Evolutionary conservation across 768 basidiomycete species (phyloP), one percentile per base, ranked within the genome.

Genomic region (Boletus edulis): DNA sequence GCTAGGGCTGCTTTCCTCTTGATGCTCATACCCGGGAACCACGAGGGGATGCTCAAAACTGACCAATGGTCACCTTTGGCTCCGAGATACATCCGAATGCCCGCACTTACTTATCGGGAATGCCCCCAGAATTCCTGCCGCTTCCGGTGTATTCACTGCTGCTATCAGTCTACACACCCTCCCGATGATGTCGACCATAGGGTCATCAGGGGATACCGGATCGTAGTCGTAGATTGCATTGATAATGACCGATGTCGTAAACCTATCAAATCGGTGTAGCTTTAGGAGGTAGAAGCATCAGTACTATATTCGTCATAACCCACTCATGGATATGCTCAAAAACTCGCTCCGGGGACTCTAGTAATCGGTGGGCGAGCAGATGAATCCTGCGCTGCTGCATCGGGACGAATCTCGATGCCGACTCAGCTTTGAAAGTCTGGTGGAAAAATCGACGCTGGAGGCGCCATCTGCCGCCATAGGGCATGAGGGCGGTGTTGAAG

Each of bases 171-270:
- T 55, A n/a, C 37, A 43, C 18, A 20, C 53, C 39, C 53, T 56
- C 46, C 58, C 56, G 48, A 67, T 47, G 14, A 59, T 49, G 24
- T 55, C 32, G 34, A 58, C 47, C 35, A 52, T 44, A 48, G 50
- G 40, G 41, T 64, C 62, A 51, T 61, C 39, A 20, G 43, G 27
- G 17, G 55, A 64, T 15, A 24, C 13, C 24, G 56, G 57, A 43
- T 66, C 59, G n/a, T 66, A 63, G 44, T 54, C 62, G 35, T 66
- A 50, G 42, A 55, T 31, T 15, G 55, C 53, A 41, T 51, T 50
- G 17, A 63, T 53, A 12, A 68, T 63, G 49, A 75, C 71, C 60
- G 73, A 57, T 61, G 64, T 20, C 14, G 51, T 42, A 24, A 54
- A 57, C 40, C 57, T 65, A 46, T 44, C 29, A 35, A 18, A 45